Base-by-base conservation (phyloP, 169 alveolate genomes). In the Plasmodium inui region DNA sequence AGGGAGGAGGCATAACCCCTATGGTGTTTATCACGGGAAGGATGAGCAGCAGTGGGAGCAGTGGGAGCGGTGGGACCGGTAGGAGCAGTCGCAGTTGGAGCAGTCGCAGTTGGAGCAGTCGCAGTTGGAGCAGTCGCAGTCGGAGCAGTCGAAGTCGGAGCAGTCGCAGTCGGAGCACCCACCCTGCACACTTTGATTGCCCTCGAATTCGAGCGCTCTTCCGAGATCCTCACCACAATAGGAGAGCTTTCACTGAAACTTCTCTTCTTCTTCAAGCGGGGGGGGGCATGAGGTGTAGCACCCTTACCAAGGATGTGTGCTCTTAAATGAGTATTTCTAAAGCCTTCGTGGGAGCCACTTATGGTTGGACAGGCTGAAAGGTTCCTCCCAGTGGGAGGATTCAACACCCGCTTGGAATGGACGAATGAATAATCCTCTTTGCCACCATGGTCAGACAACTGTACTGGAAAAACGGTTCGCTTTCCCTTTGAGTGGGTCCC, bases 241-340 rank as follows among this genome's bases (percentile, higher is more conserved):
- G 61, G 50, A 7, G 93, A 85, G 14, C 70, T 74, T 34, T 71
- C 37, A 7, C 81, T 85, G 34, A 85, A 85, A 14, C 85, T 85
- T 26, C 85, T 46, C 28, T 85, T 85, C 67, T 84, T 84, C 46
- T 10, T 39, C 14, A 57, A 22, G 17, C 28, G 67, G 46, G 6
- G 67, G 46, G 6, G 28, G n/a, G 30, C 41, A 37, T 30, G 9
- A 70, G 30, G 14, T 17, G 14, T 57, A 37, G 57, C n/a, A 9
- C 44, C 26, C 1, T 4, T 50, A 14, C 22, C 17, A 57, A 57
- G 26, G 34, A 32, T 9, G 26, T 67, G 41, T 83, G 46, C 73
- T 28, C 28, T 61, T 26, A 57, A 8, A n/a, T 44, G 71, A 8
- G 9, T 1, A 46, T 32, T 41, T 0, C 14, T 44, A 71, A 32